A percentile compares a stretch with the other conserved stretches of the same genome.
Conservation (phyloP, 176 grass and related monocot species). For the Musa itinerans region DNA sequence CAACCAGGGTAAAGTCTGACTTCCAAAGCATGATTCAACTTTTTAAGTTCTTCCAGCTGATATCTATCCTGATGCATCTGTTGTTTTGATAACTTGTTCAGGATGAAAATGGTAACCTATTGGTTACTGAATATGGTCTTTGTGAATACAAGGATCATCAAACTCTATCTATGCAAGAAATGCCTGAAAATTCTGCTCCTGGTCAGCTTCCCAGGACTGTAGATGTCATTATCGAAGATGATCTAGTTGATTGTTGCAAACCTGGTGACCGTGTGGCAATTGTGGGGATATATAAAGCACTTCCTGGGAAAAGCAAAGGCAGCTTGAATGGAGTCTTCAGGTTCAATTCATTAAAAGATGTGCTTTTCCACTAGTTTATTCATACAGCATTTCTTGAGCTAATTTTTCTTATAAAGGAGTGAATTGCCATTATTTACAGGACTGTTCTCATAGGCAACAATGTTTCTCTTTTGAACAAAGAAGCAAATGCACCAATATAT, state of each 20-base stretch:
- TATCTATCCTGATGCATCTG: conserved; percentile 7
- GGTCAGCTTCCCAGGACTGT: conserved; percentile 93
- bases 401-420: neutral
- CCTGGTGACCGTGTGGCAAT: conserved; percentile 95
- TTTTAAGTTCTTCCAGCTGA: neutral
- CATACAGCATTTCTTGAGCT: conserved; percentile 5
- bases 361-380: neutral
- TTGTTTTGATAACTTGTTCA: conserved; percentile 29
- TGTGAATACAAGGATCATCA: conserved; percentile 98
- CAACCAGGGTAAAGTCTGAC: conserved; percentile 64
- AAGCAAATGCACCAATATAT: conserved; percentile 86
- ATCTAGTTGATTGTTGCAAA: conserved; percentile 96
- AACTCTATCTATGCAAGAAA: conserved; percentile 94
- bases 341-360: conserved; percentile 26
- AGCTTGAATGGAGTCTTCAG: conserved; percentile 98
- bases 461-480: conserved; percentile 92
- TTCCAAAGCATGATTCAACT: neutral
- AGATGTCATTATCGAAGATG: conserved; percentile 92
- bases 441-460: conserved; percentile 92
- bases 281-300: conserved; percentile 88
- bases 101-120: conserved; percentile 86
- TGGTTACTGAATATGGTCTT: conserved; percentile 90
- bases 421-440: conserved; percentile 32
- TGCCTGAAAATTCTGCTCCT: conserved; percentile 93
- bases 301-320: conserved; percentile 97